Conservation (phyloP, 2,329 filamentous ascomycete genomes). For the Trichoderma semiorbis region DNA sequence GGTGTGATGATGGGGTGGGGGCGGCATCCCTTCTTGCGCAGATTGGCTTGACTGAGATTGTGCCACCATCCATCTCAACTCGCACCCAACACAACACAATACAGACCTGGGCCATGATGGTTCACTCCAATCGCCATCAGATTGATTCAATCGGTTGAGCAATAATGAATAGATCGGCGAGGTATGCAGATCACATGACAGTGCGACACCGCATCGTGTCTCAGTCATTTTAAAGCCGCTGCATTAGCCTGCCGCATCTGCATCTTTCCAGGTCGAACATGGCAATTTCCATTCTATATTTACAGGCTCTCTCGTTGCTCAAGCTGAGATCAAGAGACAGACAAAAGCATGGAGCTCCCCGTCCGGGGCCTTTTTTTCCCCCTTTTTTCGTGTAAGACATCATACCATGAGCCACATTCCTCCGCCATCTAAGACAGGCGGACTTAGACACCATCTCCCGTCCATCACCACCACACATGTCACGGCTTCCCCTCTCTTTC, state of each 20-base stretch:
- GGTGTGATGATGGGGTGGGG: neutral
- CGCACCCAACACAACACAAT: neutral
- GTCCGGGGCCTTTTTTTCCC: neutral
- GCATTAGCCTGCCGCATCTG: neutral
- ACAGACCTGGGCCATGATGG: neutral
- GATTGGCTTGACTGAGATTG: slow-evolving; percentile 2
- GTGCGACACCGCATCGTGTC: slow-evolving; percentile 5
- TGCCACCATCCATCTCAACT: slow-evolving; percentile 11
- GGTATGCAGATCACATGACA: slow-evolving; percentile 4
- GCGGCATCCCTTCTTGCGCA: neutral
- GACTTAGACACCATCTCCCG: slow-evolving; percentile 8
- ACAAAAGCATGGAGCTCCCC: neutral
- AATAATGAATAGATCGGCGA: neutral
- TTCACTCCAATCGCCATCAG: neutral
- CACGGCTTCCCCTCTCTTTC: neutral
- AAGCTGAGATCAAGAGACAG: neutral
- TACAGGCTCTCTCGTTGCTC: neutral
- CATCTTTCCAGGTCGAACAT: neutral
- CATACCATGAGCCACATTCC: neutral
- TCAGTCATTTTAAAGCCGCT: neutral
- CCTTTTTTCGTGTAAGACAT: neutral
- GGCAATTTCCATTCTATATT: neutral
- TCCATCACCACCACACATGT: neutral
- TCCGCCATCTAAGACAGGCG: slow-evolving; percentile 1
- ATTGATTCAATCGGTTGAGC: neutral